These are phyloP conservation scores for Monoraphidium neglectum DNA, from an alignment of 139 green algal species.

Conservation along the genomic window DNA sequence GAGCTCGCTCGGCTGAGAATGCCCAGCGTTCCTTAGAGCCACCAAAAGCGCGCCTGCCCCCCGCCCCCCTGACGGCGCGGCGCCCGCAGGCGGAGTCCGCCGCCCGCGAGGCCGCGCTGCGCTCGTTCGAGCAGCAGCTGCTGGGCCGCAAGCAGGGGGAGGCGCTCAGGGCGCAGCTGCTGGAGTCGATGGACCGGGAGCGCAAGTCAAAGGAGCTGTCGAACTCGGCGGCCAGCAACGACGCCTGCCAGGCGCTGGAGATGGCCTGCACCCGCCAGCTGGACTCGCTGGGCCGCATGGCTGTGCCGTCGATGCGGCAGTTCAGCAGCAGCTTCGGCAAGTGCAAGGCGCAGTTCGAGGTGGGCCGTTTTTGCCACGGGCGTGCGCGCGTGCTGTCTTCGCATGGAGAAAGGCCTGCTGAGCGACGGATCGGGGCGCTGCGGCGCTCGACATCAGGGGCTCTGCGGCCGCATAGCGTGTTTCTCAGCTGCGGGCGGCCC, in stretches of 20 bases:
- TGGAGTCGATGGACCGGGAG: conserved; percentile 45
- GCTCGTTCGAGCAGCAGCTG: conserved; percentile 50
- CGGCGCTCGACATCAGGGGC: background rate
- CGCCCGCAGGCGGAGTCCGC: conserved; percentile 9
- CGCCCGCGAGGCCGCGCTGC: conserved; percentile 4
- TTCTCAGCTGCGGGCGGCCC: too few relatives aligned
- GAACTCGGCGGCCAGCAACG: conserved; percentile 46
- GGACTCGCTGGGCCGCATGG: conserved; percentile 41
- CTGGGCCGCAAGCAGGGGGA: conserved; percentile 47
- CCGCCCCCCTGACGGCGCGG: background rate
- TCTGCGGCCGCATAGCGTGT: background rate
- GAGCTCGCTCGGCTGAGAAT: background rate
- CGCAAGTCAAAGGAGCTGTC: conserved; percentile 29
- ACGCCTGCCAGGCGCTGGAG: conserved; percentile 38
- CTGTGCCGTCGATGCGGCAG: conserved; percentile 57
- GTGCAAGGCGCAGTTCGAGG: conserved; percentile 56
- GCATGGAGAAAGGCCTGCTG: background rate
- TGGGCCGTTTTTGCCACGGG: too few relatives aligned
- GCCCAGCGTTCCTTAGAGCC: background rate
- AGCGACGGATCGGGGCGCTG: background rate
- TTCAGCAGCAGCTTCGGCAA: conserved; percentile 55
- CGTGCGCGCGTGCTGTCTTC: background rate
- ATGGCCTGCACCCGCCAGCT: conserved; percentile 29
- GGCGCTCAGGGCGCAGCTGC: conserved; percentile 43
- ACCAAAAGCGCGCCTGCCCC: background rate